Evolutionary conservation across 2,329 filamentous ascomycete genomes (phyloP), one percentile per base, ranked within the genome.

Genomic region (Arthroderma sp.): DNA sequence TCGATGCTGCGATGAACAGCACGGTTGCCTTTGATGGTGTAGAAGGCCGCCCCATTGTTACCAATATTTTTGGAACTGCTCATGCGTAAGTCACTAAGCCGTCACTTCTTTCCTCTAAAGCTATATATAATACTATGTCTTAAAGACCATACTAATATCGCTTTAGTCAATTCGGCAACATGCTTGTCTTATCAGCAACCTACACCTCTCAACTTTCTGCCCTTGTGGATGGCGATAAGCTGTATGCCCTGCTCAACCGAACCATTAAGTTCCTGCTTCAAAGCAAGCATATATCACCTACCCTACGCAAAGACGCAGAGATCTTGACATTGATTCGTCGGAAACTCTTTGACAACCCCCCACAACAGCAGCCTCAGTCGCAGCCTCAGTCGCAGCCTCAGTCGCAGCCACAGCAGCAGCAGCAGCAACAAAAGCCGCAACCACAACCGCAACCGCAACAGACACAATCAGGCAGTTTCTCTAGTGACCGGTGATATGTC

Each of bases 61-160:
- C 91, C n/a, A 97, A 96, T 65, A 85, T 95, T 23, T 95, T 95
- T 72, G 91, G 91, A 55, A 97, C 91, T 17, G 87, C 90, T 61
- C 91, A 96, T 77, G 91, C 91, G 88, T 95, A 87, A 82, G 88
- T 83, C 37, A 2, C 41, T 25, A 41, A 41, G 1, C 38, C 31
- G 59, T 11, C 6, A 23, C 33, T 13, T 51, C 56, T 17, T 11
- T 19, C 52, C 51, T 51, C 41, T 9, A 31, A 31, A 3, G 7
- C 7, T 31, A 31, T 31, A 31, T 31, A 31, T 31, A 31, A 31
- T 31, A 7, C 55, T 33, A 43, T 35, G 19, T 23, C 8, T 25
- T 33, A 15, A 41, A 54, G 39, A 17, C 55, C 35, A 73, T 60
- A 43, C 56, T 38, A 57, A 57, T 57, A 21, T 13, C 19, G 23